Conservation (phyloP, 371 early-diverging fungal species). For the Sanchytrium tribonematis region DNA sequence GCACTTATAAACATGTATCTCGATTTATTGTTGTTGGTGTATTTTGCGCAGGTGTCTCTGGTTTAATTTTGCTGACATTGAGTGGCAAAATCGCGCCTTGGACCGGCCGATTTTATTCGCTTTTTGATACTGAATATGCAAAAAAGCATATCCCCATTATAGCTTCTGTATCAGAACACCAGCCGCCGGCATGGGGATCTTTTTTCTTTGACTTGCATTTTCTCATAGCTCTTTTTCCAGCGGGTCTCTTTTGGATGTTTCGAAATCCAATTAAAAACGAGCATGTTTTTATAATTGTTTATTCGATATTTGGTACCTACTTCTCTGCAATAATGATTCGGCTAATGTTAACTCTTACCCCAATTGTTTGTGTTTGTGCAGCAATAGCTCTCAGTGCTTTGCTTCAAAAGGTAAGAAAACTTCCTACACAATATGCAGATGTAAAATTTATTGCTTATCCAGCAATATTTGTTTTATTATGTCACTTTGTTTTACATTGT, state of each 20-base stretch:
- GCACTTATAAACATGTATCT: constrained; percentile 27
- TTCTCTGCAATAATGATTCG: constrained; percentile 99
- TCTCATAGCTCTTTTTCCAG: constrained; percentile 77
- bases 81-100: constrained; percentile 79
- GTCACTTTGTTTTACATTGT: constrained; percentile 78
- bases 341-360: constrained; percentile 84
- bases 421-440: constrained; percentile 5
- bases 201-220: constrained; percentile 92
- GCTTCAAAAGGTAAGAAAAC: constrained; percentile 3
- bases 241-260: constrained; percentile 86
- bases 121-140: constrained; percentile 95
- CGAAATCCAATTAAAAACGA: constrained; percentile 48
- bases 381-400: constrained; percentile 38
- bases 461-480: constrained; percentile 2
- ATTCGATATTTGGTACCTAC: constrained; percentile 75
- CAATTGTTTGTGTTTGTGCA: constrained; percentile 75
- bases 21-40: constrained; percentile 27
- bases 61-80: constrained; percentile 33
- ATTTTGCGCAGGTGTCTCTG: constrained; percentile 19
- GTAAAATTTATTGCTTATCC: constrained; percentile 5
- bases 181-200: constrained; percentile 94
- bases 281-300: constrained; percentile 85
- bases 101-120: constrained; percentile 93
- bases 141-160: constrained; percentile 94
- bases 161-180: constrained; percentile 96